A percentile compares a stretch with the other conserved stretches of the same genome.
Evolutionary conservation across 805 yeast genomes (phyloP).

Genomic region (Zygoascus tannicola): DNA sequence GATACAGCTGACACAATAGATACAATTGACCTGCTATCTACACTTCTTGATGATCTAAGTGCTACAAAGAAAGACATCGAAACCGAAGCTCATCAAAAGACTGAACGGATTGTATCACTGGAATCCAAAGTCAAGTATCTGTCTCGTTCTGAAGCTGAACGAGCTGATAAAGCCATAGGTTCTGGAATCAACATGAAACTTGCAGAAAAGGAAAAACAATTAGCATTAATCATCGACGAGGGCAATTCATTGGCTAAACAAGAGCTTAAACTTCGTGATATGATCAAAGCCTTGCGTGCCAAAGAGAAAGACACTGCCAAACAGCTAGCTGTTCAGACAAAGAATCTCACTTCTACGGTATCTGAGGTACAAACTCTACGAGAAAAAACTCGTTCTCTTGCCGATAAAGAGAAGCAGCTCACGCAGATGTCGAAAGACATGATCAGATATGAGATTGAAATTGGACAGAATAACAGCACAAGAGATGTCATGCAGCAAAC

Average conservation of each 20-base stretch:
- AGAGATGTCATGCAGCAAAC: conserved; percentile 11
- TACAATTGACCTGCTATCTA: not conserved
- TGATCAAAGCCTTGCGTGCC: conserved; percentile 52
- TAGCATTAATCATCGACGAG: conserved; percentile 60
- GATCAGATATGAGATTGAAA: conserved; percentile 11
- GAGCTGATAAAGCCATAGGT: conserved; percentile 13
- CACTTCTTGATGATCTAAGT: not conserved
- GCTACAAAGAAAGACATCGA: not conserved
- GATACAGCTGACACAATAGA: not conserved
- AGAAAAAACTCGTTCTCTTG: conserved; percentile 17
- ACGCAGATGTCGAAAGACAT: conserved; percentile 13
- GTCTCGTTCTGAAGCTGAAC: conserved; percentile 20
- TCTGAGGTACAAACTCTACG: conserved; percentile 36
- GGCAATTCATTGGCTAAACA: conserved; percentile 63
- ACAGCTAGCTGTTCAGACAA: conserved; percentile 23
- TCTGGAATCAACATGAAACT: conserved; percentile 24
- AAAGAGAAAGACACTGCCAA: conserved; percentile 35
- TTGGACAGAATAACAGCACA: conserved; percentile 9
- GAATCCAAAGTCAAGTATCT: conserved; percentile 27
- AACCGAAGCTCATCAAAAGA: conserved; percentile 1
- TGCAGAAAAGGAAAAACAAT: conserved; percentile 47
- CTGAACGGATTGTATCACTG: conserved; percentile 17
- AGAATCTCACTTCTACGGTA: conserved; percentile 24
- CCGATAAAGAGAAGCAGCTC: conserved; percentile 15
- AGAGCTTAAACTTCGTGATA: conserved; percentile 59